These are phyloP conservation scores for Serendipita sp. DNA, from an alignment of 768 basidiomycete species.

Conservation along the genomic window DNA sequence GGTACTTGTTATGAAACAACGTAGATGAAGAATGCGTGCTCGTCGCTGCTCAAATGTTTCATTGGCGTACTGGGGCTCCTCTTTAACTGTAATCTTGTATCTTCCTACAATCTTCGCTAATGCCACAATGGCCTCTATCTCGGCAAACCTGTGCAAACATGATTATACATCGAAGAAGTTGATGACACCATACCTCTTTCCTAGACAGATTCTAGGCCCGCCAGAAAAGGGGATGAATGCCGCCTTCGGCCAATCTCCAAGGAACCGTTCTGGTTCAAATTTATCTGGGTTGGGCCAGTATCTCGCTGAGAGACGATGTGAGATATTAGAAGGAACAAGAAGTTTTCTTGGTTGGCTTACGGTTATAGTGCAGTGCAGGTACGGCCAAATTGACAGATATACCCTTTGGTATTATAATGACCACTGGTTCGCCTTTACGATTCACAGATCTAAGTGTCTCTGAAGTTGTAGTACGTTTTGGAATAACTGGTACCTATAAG, in stretches of 20 bases:
- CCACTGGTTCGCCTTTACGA: background rate
- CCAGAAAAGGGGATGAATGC: slow-evolving; percentile 5
- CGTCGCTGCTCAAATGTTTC: slow-evolving; percentile 34
- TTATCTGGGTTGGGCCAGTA: slow-evolving; percentile 6
- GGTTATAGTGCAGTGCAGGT: background rate
- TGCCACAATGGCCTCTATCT: background rate
- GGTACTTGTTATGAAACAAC: slow-evolving; percentile 64
- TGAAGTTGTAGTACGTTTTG: background rate
- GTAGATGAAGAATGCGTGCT: slow-evolving; percentile 51
- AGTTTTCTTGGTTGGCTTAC: background rate
- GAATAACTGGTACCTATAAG: background rate
- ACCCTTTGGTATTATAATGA: slow-evolving; percentile 2
- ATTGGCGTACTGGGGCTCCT: slow-evolving; percentile 31
- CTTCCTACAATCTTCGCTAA: background rate
- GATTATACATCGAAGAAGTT: background rate
- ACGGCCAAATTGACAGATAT: background rate
- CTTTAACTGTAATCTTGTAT: slow-evolving; percentile 12
- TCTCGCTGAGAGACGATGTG: background rate
- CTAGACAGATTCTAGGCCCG: background rate
- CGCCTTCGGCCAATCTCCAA: slow-evolving; percentile 4
- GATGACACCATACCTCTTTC: background rate
- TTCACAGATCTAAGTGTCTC: background rate
- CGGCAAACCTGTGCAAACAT: background rate
- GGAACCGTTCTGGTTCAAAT: slow-evolving; percentile 8
- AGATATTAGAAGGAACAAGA: background rate